Conservation (phyloP, 2,329 filamentous ascomycete genomes). For the Fusarium sacchari region DNA sequence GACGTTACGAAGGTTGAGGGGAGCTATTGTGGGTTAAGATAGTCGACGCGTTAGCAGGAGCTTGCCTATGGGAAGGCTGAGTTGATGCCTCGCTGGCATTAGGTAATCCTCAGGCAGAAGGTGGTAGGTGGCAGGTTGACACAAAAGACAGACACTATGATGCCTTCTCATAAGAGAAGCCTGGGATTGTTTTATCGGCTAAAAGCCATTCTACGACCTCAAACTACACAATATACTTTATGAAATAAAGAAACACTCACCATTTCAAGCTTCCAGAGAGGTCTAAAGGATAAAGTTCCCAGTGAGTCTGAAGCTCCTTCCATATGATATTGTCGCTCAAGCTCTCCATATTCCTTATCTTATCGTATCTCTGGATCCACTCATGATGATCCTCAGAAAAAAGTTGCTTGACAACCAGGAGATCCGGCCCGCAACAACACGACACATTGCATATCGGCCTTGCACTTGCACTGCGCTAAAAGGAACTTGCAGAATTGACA, state of each 20-base stretch:
- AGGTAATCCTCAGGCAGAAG: conserved; percentile 48
- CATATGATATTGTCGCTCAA: conserved; percentile 35
- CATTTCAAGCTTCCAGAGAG: not conserved
- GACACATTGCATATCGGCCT: conserved; percentile 37
- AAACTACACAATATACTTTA: not conserved
- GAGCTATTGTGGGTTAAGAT: conserved; percentile 43
- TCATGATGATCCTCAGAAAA: conserved; percentile 43
- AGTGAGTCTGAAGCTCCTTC: not conserved
- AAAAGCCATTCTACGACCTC: accelerated
- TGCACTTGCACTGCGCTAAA: conserved; percentile 30
- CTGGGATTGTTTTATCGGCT: not conserved
- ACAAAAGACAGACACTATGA: not conserved
- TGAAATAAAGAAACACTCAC: too few relatives aligned
- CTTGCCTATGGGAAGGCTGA: conserved; percentile 57
- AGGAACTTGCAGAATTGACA: conserved; percentile 36
- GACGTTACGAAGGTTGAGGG: conserved; percentile 32
- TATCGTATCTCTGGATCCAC: conserved; percentile 27
- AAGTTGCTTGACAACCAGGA: conserved; percentile 40
- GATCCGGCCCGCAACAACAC: conserved; percentile 37
- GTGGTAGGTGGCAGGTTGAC: not conserved
- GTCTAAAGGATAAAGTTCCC: not conserved
- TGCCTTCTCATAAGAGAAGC: not conserved
- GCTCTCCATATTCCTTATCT: conserved; percentile 29
- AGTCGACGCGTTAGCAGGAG: conserved; percentile 58
- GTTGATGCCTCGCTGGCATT: conserved; percentile 43